A percentile compares a stretch with the other conserved stretches of the same genome.
phyloP scores from a whole-genome alignment of 179 eudicot species.

The Camellia oleifera region DNA sequence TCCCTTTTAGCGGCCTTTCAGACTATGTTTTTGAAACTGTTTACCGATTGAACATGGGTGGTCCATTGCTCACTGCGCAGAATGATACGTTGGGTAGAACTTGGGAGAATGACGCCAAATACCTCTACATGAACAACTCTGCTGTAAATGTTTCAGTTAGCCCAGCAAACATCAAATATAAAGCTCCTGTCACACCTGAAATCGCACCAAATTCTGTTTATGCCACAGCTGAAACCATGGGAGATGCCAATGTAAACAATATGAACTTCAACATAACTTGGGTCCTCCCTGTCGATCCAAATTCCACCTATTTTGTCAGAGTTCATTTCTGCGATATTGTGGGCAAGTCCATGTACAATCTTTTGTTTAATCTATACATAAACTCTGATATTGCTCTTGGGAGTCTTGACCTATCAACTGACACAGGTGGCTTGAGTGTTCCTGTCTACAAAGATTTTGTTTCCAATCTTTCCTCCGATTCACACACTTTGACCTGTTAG shows the following conservation, averaged over 20 bases:
- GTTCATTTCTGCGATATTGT: slow-evolving; percentile 71
- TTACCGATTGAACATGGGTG: slow-evolving; percentile 75
- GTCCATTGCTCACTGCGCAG: slow-evolving; percentile 61
- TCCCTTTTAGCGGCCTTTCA: slow-evolving; percentile 46
- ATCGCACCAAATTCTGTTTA: slow-evolving; percentile 70
- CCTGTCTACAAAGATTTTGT: slow-evolving; percentile 69
- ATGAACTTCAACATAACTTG: slow-evolving; percentile 71
- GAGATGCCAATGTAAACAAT: slow-evolving; percentile 52
- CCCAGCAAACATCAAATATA: slow-evolving; percentile 51
- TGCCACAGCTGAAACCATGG: slow-evolving; percentile 71
- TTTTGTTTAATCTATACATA: slow-evolving; percentile 63
- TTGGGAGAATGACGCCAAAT: slow-evolving; percentile 62
- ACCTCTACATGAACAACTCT: slow-evolving; percentile 65
- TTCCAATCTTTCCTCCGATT: slow-evolving; percentile 43
- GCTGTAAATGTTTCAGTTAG: slow-evolving; percentile 56
- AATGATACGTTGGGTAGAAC: slow-evolving; percentile 74
- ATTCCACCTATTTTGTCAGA: slow-evolving; percentile 56
- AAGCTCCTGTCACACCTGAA: slow-evolving; percentile 35
- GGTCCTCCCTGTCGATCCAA: slow-evolving; percentile 67
- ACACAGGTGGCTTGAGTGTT: slow-evolving; percentile 45
- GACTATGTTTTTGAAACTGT: slow-evolving; percentile 61
- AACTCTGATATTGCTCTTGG: slow-evolving; percentile 46
- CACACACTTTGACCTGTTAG: slow-evolving; percentile 53
- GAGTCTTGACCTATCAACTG: slow-evolving; percentile 51
- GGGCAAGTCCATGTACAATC: slow-evolving; percentile 46